Conservation (phyloP, 2,329 filamentous ascomycete species). For the Apiospora pterosperma region DNA sequence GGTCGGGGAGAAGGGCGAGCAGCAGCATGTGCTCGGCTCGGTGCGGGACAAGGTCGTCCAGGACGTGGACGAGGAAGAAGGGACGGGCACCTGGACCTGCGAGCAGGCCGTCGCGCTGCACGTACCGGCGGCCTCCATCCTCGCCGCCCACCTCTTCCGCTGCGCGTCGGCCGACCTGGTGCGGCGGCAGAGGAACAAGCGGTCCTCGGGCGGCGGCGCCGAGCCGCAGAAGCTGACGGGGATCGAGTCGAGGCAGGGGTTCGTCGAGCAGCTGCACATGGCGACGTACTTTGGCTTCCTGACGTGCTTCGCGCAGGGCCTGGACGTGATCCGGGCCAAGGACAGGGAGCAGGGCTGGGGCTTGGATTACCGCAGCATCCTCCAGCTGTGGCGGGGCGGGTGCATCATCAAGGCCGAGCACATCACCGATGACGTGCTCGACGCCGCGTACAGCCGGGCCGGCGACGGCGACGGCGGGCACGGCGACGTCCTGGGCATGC, state of each 20-base stretch:
- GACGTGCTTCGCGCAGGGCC: conserved; percentile 60
- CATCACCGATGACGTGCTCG: conserved; percentile 55
- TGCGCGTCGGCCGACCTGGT: conserved; percentile 59
- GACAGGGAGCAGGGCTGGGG: conserved; percentile 58
- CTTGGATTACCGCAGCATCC: conserved; percentile 46
- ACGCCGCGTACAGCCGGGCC: conserved; percentile 36
- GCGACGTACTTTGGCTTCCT: conserved; percentile 62
- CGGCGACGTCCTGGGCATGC: conserved; percentile 40
- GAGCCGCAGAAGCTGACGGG: conserved; percentile 17
- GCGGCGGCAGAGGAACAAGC: conserved; percentile 48
- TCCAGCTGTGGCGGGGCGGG: conserved; percentile 65
- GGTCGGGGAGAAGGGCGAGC: conserved; percentile 35
- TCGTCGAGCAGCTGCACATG: conserved; percentile 55
- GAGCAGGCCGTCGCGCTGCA: conserved; percentile 60
- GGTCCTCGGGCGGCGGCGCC: conserved; percentile 37
- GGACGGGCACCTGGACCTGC: conserved; percentile 64
- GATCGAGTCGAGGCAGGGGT: conserved; percentile 33
- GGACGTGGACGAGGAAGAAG: conserved; percentile 63
- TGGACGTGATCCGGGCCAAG: conserved; percentile 59
- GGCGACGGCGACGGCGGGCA: conserved; percentile 35
- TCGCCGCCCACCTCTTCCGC: conserved; percentile 59
- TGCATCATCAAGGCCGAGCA: conserved; percentile 69
- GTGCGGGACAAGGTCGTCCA: conserved; percentile 71
- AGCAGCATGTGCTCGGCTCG: conserved; percentile 53
- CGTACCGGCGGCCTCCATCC: conserved; percentile 62